Conservation (phyloP, 2,329 filamentous ascomycete species). For the Aureobasidium namibiae region DNA sequence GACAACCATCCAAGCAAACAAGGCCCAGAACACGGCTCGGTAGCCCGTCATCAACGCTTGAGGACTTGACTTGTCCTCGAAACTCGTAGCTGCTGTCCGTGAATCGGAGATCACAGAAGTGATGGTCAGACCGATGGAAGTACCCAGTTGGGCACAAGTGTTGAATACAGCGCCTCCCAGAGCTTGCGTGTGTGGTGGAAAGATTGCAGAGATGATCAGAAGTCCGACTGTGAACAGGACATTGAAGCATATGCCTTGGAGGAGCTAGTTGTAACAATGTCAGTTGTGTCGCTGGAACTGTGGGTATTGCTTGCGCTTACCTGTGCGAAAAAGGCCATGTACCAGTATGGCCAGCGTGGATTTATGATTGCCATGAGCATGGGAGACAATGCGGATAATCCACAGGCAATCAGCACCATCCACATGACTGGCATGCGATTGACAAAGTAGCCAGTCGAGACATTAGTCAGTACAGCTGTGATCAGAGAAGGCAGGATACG, state of each 20-base stretch:
- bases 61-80: slow-evolving; percentile 25
- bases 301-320: slow-evolving; percentile 33
- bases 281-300: slow-evolving; percentile 16
- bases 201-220: slow-evolving; percentile 34
- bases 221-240: slow-evolving; percentile 35
- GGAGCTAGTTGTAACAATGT: neutral
- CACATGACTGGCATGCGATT: slow-evolving; percentile 15
- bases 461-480: slow-evolving; percentile 33
- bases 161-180: slow-evolving; percentile 40
- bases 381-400: slow-evolving; percentile 37
- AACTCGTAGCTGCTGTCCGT: slow-evolving; percentile 17
- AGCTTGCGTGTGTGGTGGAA: slow-evolving; percentile 33
- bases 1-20: slow-evolving; percentile 28
- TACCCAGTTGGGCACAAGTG: slow-evolving; percentile 35
- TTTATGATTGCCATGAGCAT: slow-evolving; percentile 49
- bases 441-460: slow-evolving; percentile 20
- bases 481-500: slow-evolving; percentile 40
- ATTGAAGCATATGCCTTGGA: slow-evolving; percentile 30
- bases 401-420: slow-evolving; percentile 14
- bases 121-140: slow-evolving; percentile 31
- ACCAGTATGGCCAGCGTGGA: slow-evolving; percentile 45
- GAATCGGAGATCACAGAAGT: slow-evolving; percentile 30
- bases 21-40: slow-evolving; percentile 35
- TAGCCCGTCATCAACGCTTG: slow-evolving; percentile 34
- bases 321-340: slow-evolving; percentile 20